Conservation (phyloP, 164 flowering plant species). For the Hamamelis virginiana region DNA sequence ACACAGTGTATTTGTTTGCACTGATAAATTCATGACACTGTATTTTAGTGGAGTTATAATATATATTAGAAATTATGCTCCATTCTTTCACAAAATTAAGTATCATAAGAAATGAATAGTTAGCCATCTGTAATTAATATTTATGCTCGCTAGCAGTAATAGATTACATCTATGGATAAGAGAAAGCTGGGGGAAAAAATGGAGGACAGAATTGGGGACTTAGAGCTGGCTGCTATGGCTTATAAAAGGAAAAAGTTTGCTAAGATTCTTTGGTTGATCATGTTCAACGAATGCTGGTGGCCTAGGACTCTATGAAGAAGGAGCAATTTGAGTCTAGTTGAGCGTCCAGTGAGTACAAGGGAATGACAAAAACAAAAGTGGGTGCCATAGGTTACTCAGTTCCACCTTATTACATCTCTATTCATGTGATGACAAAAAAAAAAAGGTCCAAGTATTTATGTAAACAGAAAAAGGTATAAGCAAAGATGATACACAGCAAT, state of each 20-base stretch:
- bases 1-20: too few relatives aligned
- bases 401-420: too few relatives aligned
- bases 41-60: neutral
- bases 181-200: neutral
- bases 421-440: neutral
- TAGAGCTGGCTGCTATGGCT: too few relatives aligned
- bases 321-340: neutral
- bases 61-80: neutral
- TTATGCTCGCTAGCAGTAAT: too few relatives aligned
- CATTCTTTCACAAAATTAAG: neutral
- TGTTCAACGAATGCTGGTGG: neutral
- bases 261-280: neutral
- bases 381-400: too few relatives aligned
- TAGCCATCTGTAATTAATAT: too few relatives aligned
- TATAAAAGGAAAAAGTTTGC: too few relatives aligned
- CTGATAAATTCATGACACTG: too few relatives aligned
- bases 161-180: neutral
- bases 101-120: too few relatives aligned
- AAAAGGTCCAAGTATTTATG: neutral
- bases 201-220: too few relatives aligned
- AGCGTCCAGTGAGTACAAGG: too few relatives aligned
- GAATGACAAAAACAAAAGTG: too few relatives aligned
- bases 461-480: neutral
- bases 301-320: neutral
- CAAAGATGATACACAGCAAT: neutral